Base-by-base conservation (phyloP, 164 flowering plant species). In the Nymphaea colorata region DNA sequence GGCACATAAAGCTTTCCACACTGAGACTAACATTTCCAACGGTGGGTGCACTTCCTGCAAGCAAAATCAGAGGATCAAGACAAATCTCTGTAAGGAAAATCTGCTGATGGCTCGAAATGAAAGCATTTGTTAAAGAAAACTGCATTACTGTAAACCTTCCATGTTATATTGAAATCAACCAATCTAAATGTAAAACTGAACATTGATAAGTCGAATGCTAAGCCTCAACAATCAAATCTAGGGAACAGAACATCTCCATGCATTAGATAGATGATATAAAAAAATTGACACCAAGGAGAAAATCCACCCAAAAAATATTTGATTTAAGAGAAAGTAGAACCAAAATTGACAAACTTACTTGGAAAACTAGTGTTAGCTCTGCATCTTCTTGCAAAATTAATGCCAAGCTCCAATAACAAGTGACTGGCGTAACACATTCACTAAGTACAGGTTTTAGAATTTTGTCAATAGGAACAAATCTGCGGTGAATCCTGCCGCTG, bases 341-440 rank as follows among this genome's bases (percentile, higher is more conserved):
- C 36, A 25, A 25, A 25, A 36, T 36, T n/a, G 4, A n/a, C 6
- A 64, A 10, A 64, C 16, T 7, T 66, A 94, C 97, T 95, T 87
- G 84, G 72, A 91, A 91, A 67, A 83, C 93, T 65, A 84, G 68
- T 79, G 79, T 72, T 59, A 89, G 77, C 66, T 91, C 88, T 57
- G 76, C 80, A 75, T 90, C 91, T 3, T 69, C 92, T 0, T 80
- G 82, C 44, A 87, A 57, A 73, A 94, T 66, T 68, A 94, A 75
- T 70, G 91, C 84, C 63, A 94, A 76, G 74, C 86, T 83, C 98
- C 98, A 94, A 67, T 88, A 91, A 80, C 98, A 94, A 51, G 93
- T 94, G 55, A 88, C 82, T 4, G 97, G 97, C 0, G 91, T 94
- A 64, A 47, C 55, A 79, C 86, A 85, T 76, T 94, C 96, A 71